phyloP scores from a whole-genome alignment of 2,329 filamentous ascomycete genomes.

The Beauveria sp. region DNA sequence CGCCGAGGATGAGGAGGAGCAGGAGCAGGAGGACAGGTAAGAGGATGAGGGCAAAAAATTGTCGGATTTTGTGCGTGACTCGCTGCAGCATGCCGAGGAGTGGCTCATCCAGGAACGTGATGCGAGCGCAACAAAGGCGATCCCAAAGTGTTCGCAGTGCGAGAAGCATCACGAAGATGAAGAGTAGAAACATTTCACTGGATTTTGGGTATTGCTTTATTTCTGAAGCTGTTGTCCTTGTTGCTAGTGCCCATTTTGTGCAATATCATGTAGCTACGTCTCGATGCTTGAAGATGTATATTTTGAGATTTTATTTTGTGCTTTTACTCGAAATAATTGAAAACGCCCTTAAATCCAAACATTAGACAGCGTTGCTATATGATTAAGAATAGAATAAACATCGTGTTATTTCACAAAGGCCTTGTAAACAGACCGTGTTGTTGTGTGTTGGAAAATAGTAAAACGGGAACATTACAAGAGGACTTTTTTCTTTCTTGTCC shows the following conservation, averaged over 20 bases:
- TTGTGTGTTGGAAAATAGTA: not conserved
- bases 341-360: not conserved
- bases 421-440: not conserved
- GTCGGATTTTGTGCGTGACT: constrained; percentile 23
- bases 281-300: not conserved
- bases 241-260: not conserved
- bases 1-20: constrained; percentile 20
- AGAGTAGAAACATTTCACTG: not conserved
- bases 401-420: not conserved
- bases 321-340: not conserved
- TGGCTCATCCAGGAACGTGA: constrained; percentile 17
- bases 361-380: not conserved
- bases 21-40: constrained; percentile 19
- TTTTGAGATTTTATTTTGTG: not conserved
- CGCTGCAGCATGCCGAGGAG: constrained; percentile 12
- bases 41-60: constrained; percentile 16
- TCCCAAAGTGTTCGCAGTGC: not conserved
- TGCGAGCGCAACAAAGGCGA: constrained; percentile 12
- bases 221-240: not conserved
- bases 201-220: not conserved
- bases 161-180: not conserved
- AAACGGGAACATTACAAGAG: not conserved
- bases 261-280: not conserved
- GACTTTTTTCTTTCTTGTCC: not conserved
- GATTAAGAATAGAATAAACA: constrained; percentile 2